These are phyloP conservation scores for Colletotrichum salicis DNA, from an alignment of 2,329 filamentous ascomycete genomes.

Conservation along the genomic window DNA sequence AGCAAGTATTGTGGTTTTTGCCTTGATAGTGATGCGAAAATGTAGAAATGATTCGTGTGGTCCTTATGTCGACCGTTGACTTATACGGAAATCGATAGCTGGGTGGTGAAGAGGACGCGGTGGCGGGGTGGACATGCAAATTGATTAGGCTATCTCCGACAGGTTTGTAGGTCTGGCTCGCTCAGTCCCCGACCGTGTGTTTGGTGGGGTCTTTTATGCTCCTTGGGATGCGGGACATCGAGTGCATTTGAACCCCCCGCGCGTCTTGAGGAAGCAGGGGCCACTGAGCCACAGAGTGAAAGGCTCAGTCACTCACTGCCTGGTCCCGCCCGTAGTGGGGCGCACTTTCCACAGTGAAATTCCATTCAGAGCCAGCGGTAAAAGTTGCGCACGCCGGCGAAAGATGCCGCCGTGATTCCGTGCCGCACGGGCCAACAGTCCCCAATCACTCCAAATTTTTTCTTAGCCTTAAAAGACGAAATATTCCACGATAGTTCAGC, in stretches of 20 bases:
- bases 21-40: background rate
- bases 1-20: background rate
- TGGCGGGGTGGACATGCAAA: conserved; percentile 20
- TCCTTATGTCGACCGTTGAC: background rate
- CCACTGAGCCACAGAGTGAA: background rate
- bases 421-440: conserved; percentile 21
- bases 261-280: conserved; percentile 4
- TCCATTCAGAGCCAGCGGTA: background rate
- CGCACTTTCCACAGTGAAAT: background rate
- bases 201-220: conserved; percentile 34
- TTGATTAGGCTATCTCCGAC: conserved; percentile 9
- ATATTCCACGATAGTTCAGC: background rate
- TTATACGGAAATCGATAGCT: conserved; percentile 18
- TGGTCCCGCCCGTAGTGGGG: background rate
- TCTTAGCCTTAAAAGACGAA: conserved; percentile 22
- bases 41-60: background rate
- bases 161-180: conserved; percentile 10
- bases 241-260: conserved; percentile 31
- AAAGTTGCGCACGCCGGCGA: conserved; percentile 26
- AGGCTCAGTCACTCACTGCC: background rate
- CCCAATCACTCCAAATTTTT: conserved; percentile 35
- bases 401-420: conserved; percentile 28
- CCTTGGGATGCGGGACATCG: conserved; percentile 26
- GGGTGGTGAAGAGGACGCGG: conserved; percentile 6
- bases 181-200: background rate